A percentile compares a stretch with the other conserved stretches of the same genome.
Conservation (phyloP, 2,329 filamentous ascomycete species). For the Aspergillus fijiensis region DNA sequence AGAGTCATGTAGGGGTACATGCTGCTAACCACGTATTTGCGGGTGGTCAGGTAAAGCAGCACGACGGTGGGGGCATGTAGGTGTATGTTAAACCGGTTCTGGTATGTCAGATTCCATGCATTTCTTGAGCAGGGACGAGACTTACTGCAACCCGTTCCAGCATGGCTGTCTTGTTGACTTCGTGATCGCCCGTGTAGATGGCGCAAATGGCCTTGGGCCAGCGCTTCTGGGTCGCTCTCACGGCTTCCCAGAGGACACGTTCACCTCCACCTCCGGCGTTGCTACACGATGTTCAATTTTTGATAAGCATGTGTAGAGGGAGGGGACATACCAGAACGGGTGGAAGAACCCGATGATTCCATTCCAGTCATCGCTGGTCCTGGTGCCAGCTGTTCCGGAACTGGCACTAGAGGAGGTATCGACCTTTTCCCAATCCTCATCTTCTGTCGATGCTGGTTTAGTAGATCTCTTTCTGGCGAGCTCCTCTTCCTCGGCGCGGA, state of each 20-base stretch:
- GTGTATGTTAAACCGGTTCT: slow-evolving; percentile 88
- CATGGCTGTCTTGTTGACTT: slow-evolving; percentile 77
- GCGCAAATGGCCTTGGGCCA: slow-evolving; percentile 88
- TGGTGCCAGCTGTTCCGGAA: slow-evolving; percentile 44
- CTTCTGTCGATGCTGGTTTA: slow-evolving; percentile 38
- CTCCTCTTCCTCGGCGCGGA: slow-evolving; percentile 48
- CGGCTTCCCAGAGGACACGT: slow-evolving; percentile 92
- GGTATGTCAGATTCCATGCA: slow-evolving; percentile 9
- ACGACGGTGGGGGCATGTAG: slow-evolving; percentile 78
- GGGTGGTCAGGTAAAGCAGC: slow-evolving; percentile 87
- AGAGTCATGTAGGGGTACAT: slow-evolving; percentile 93
- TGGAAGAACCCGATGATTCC: slow-evolving; percentile 96
- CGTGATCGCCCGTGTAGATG: slow-evolving; percentile 94
- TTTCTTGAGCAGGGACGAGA: not conserved
- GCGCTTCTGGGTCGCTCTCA: slow-evolving; percentile 81
- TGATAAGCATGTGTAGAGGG: slow-evolving; percentile 1
- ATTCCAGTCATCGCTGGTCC: slow-evolving; percentile 65
- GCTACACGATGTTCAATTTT: slow-evolving; percentile 45
- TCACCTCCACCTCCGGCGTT: slow-evolving; percentile 97
- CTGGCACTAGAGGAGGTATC: slow-evolving; percentile 54
- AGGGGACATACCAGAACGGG: slow-evolving; percentile 75
- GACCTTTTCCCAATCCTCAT: slow-evolving; percentile 71
- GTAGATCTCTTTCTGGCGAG: slow-evolving; percentile 28
- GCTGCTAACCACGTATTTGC: slow-evolving; percentile 79
- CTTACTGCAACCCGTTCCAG: slow-evolving; percentile 71